Evolutionary conservation across 768 basidiomycete genomes (phyloP), one percentile per base, ranked within the genome.

Genomic region (Pleurotus ostreatus): DNA sequence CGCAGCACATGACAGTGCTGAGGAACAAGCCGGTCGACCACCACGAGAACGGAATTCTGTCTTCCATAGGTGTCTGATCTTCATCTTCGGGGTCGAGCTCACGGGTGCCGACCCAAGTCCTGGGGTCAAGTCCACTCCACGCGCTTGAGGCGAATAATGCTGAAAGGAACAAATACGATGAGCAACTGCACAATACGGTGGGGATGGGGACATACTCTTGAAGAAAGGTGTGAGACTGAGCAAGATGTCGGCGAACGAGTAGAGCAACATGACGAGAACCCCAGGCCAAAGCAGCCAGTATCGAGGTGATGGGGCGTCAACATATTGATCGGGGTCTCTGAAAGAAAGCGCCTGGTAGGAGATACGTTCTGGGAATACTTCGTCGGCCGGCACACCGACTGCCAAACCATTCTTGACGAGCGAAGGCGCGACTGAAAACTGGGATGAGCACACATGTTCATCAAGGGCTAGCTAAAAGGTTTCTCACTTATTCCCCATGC

Each of bases 281-380:
- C 83, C 82, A 37, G 82, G 83, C 83, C 82, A 84, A 37, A 84
- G 67, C 47, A 84, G 71, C 84, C 83, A 84, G 67, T 83, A 83
- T 26, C 81, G 77, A 12, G 81, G 78, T 18, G 81, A 84, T 1
- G 82, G 81, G 0, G 60, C 59, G 20, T 70, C 67, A 56, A 76
- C 58, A 61, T 78, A 80, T 38, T 62, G 55, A 1, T 67, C 55
- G 8, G 77, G 75, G 54, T 83, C 75, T 1, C 62, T 57, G 66
- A 83, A 79, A 2, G 77, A 78, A 65, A 83, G 68, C 2, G 68
- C 71, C 25, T 63, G 55, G 65, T 81, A 79, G 11, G 76, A 75
- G 16, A 79, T 63, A 45, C 78, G 67, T n/a, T 61, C 34, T 58
- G 80, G 74, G 62, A 67, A 71, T 58, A 78, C 66, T 49, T 72